Base-by-base conservation (phyloP, 768 basidiomycete genomes). In the Kwoniella bestiolae region DNA sequence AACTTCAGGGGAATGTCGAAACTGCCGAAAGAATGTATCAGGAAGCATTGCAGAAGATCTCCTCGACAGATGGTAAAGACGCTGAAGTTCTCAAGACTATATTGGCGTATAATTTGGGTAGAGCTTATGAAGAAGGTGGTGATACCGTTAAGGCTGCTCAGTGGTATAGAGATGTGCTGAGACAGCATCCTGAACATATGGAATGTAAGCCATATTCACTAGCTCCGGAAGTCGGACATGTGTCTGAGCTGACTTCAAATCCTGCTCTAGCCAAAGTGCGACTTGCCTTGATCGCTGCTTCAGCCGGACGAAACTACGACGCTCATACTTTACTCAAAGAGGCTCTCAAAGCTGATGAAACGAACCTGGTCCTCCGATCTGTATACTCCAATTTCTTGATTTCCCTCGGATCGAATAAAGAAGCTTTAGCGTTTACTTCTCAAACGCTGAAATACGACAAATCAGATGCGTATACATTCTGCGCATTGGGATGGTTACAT, bases 351-450 rank as follows among this genome's bases (percentile, higher is more conserved):
- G 88, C 95, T 0, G 89, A 92, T 72, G 87, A 85, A 69, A 81
- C 81, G 66, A 91, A 92, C 78, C 86, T 92, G 72, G 91, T 95
- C 75, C 85, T 97, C 44, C 92, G 96, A 56, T 92, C 94, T 0
- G 91, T 87, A 82, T 96, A 96, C 82, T 92, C 92, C 0, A 88
- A 92, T 79, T 96, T 94, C 86, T 89, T 96, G 66, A 86, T 92
- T 68, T 89, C 91, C 73, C 87, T 87, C 67, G 88, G 88, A 44
- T 70, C 70, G 12, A 61, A 72, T 60, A 71, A 72, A 50, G 77
- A 78, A 50, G 93, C 93, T 9, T 89, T 90, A 70, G 91, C 93
- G 58, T 95, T 96, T 75, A 91, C 94, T n/a, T 91, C 89, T 68
- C 83, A 86, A 45, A 94, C 93, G 0, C 86, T 97, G 49, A 91